A percentile compares a stretch with the other conserved stretches of the same genome.
Conservation (phyloP, 148 eudicot genomes). For the Diospyros kaki region DNA sequence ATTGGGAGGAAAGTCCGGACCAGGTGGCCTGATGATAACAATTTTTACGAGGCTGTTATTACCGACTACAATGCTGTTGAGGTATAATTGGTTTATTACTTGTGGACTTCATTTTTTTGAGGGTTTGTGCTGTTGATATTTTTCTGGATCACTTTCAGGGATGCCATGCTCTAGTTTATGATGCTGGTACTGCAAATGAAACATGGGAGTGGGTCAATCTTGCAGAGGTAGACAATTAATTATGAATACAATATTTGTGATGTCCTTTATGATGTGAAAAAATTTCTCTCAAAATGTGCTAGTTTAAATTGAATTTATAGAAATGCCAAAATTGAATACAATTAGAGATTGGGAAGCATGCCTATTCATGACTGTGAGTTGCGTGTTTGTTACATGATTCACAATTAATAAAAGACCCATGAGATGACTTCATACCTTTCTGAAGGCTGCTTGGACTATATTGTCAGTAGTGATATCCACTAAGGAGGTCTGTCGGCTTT, state of each 20-base stretch:
- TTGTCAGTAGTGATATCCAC: too few relatives aligned
- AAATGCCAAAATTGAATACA: not conserved
- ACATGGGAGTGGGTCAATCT: conserved; percentile 66
- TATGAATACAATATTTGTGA: not conserved
- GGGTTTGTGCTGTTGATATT: not conserved
- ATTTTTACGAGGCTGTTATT: conserved; percentile 58
- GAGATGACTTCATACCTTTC: too few relatives aligned
- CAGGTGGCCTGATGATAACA: conserved; percentile 75
- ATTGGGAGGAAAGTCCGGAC: conserved; percentile 65
- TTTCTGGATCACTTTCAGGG: conserved; percentile 30
- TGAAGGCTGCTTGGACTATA: too few relatives aligned
- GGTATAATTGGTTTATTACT: conserved; percentile 25
- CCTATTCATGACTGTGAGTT: too few relatives aligned
- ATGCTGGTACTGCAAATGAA: conserved; percentile 44
- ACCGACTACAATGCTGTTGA: conserved; percentile 42
- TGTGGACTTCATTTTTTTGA: not conserved
- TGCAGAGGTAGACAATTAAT: conserved; percentile 40
- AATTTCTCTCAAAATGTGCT: not conserved
- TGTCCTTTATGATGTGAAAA: not conserved
- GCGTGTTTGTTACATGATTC: too few relatives aligned
- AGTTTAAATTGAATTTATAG: not conserved
- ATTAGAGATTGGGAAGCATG: too few relatives aligned
- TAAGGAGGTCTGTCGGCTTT: too few relatives aligned
- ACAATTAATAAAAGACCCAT: too few relatives aligned
- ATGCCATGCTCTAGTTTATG: conserved; percentile 52